A percentile compares a stretch with the other conserved stretches of the same genome.
phyloP scores from a whole-genome alignment of 768 basidiomycete species.

The Asterophora lycoperdoides region DNA sequence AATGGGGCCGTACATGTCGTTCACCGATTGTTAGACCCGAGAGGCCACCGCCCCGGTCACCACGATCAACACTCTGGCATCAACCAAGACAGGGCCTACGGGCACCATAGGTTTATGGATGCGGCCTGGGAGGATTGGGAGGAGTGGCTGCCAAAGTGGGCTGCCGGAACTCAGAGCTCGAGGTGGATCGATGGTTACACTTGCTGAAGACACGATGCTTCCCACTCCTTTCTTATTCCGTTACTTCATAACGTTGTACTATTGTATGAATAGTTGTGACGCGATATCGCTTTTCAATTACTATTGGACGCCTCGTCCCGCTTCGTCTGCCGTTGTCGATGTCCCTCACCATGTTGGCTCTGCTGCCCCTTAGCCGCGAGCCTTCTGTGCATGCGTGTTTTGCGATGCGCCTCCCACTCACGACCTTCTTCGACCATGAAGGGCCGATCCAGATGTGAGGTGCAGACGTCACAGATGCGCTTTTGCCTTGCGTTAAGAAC shows the following conservation, averaged over 20 bases:
- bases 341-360: not conserved
- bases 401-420: conserved; percentile 54
- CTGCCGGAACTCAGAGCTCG: conserved; percentile 25
- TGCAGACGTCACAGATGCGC: conserved; percentile 60
- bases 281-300: not conserved
- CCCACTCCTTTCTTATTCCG: not conserved
- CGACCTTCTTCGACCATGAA: conserved; percentile 58
- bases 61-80: conserved; percentile 1
- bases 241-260: not conserved
- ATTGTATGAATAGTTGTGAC: not conserved
- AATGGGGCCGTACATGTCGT: conserved; percentile 59
- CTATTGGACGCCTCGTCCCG: not conserved
- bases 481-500: conserved; percentile 54
- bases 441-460: conserved; percentile 50
- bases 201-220: not conserved
- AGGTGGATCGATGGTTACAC: not conserved
- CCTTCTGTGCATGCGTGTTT: conserved; percentile 53
- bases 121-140: conserved; percentile 40
- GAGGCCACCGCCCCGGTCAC: conserved; percentile 18
- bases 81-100: not conserved
- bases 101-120: not conserved
- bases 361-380: conserved; percentile 28
- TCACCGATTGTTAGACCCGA: conserved; percentile 38
- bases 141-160: conserved; percentile 48
- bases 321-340: not conserved